phyloP scores from a whole-genome alignment of 73 alveolate genomes.

The Blepharisma japonicum region DNA sequence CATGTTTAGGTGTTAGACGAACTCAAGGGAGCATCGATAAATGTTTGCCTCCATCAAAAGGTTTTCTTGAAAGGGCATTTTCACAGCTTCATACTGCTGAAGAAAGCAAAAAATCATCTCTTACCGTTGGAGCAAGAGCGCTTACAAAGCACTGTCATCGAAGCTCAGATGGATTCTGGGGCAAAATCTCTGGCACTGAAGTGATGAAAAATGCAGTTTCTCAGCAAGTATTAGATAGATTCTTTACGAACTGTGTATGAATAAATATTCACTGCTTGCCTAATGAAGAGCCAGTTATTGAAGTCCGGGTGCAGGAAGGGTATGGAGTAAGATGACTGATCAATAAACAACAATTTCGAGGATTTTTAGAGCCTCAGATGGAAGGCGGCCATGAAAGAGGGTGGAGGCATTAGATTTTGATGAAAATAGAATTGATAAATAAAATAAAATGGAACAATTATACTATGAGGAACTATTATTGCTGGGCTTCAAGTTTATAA shows the following conservation, averaged over 20 bases:
- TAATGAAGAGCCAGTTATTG: conserved; percentile 69
- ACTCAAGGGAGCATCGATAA: conserved; percentile 56
- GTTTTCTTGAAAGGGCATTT: conserved; percentile 43
- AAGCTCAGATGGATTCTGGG: conserved; percentile 86
- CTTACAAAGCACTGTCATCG: conserved; percentile 83
- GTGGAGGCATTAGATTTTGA: conserved; percentile 80
- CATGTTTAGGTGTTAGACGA: conserved; percentile 79
- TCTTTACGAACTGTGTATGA: conserved; percentile 75
- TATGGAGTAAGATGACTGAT: conserved; percentile 94
- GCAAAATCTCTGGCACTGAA: conserved; percentile 79
- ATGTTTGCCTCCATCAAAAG: conserved; percentile 32
- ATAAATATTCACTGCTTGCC: conserved; percentile 84
- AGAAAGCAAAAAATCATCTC: conserved; percentile 57
- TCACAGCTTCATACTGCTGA: conserved; percentile 47
- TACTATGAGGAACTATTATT: no score
- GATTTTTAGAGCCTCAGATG: conserved; percentile 91
- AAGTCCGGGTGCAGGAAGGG: conserved; percentile 79
- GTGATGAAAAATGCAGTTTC: conserved; percentile 70
- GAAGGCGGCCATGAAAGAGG: conserved; percentile 94
- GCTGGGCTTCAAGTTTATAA: no score
- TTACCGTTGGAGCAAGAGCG: conserved; percentile 95
- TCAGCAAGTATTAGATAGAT: conserved; percentile 42
- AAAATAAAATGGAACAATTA: no score
- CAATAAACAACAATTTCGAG: conserved; percentile 69
- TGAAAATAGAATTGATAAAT: no score